phyloP scores from a whole-genome alignment of 164 flowering plant species.

The Stephania yunnanensis region DNA sequence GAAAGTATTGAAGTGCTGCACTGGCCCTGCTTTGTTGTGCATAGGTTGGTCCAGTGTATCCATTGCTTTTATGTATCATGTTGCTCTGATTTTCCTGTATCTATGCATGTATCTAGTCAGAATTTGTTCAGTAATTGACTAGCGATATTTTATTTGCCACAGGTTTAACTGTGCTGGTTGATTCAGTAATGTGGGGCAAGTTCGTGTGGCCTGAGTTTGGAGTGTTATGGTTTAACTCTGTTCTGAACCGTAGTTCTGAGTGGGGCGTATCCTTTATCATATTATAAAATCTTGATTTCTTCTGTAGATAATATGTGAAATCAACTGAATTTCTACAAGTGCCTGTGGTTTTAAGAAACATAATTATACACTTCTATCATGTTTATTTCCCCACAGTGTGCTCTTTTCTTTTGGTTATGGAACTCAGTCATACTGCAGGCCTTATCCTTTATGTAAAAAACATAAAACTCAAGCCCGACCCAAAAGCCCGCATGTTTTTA shows the following conservation, averaged over 20 bases:
- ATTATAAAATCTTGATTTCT: neutral
- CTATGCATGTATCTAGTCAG: neutral
- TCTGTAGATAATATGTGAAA: neutral
- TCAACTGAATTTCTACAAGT: neutral
- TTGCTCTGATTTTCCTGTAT: neutral
- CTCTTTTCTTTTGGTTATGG: neutral
- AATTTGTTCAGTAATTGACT: slow-evolving; percentile 1
- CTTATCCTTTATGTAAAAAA: neutral
- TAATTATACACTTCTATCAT: slow-evolving; percentile 2
- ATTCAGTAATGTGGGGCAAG: slow-evolving; percentile 80
- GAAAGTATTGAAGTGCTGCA: slow-evolving; percentile 59
- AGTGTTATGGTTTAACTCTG: slow-evolving; percentile 97
- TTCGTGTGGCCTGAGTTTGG: slow-evolving; percentile 88
- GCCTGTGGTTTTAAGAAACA: neutral
- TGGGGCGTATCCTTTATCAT: slow-evolving; percentile 95
- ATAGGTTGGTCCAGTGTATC: slow-evolving; percentile 46
- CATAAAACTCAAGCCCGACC: too few relatives aligned
- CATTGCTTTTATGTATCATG: neutral
- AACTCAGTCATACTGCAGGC: neutral
- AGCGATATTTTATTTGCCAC: slow-evolving; percentile 15
- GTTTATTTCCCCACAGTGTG: neutral
- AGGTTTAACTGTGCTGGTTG: slow-evolving; percentile 71
- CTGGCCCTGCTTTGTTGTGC: slow-evolving; percentile 38
- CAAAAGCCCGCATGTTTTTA: too few relatives aligned
- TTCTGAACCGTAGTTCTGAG: slow-evolving; percentile 86